Percentiles rank a stretch among this genome's conserved stretches.
These are phyloP conservation scores for Raphanus raphanistrum DNA, from an alignment of 345 rosid genomes.

Conservation along the genomic window DNA sequence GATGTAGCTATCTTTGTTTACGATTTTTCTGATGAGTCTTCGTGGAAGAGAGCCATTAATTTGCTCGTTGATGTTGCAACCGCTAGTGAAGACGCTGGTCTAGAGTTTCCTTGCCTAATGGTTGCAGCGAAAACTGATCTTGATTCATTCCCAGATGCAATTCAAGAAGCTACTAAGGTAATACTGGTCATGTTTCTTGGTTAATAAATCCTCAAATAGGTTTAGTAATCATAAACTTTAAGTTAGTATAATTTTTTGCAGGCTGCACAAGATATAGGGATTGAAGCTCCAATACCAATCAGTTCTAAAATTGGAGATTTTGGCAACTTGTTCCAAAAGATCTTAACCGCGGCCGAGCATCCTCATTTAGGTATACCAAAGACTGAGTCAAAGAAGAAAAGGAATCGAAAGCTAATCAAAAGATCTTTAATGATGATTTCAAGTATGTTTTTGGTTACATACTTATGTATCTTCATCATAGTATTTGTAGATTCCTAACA, in stretches of 20 bases:
- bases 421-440: background rate
- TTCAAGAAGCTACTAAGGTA: constrained; percentile 83
- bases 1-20: constrained; percentile 81
- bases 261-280: constrained; percentile 89
- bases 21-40: constrained; percentile 78
- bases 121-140: constrained; percentile 87
- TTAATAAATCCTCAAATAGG: background rate
- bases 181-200: background rate
- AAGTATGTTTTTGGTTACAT: background rate
- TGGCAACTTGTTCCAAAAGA: constrained; percentile 54
- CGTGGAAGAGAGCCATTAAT: constrained; percentile 71
- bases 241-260: constrained; percentile 23
- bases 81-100: constrained; percentile 69
- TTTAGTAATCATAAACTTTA: background rate
- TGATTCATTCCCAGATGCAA: constrained; percentile 69
- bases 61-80: constrained; percentile 78
- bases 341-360: constrained; percentile 52
- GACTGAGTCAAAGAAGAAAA: constrained; percentile 61
- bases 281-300: constrained; percentile 76
- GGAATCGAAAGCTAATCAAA: background rate
- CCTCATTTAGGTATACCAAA: constrained; percentile 86
- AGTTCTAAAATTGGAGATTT: constrained; percentile 71
- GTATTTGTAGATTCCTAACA: background rate
- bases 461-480: background rate
- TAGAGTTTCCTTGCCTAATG: constrained; percentile 79